Evolutionary conservation across 371 early-diverging fungal genomes (phyloP).

Genomic region (Lichtheimia corymbifera): DNA sequence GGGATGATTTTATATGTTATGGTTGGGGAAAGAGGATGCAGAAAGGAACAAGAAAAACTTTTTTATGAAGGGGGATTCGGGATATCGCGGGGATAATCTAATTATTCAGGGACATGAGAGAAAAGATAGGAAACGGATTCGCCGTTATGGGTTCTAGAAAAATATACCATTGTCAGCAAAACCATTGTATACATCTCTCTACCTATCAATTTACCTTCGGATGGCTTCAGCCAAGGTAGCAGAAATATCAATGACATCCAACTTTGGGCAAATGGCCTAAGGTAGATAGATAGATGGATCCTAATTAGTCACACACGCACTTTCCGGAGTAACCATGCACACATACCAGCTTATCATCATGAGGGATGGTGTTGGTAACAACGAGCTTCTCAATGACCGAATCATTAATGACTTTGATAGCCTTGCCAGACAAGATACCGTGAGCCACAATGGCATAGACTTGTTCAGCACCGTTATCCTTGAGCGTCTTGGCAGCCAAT

Average conservation of each 20-base stretch:
- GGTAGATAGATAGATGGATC: too few species aligned
- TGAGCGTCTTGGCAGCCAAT: conserved; percentile 88
- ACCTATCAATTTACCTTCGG: conserved; percentile 51
- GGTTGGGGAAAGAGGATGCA: too few species aligned
- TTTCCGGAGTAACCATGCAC: not conserved
- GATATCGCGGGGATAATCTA: not conserved
- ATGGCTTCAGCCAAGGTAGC: conserved; percentile 93
- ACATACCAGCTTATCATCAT: conserved; percentile 77
- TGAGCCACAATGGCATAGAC: conserved; percentile 98
- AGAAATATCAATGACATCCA: conserved; percentile 92
- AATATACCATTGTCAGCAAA: not conserved
- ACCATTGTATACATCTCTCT: not conserved
- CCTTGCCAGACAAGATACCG: conserved; percentile 91
- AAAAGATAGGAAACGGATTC: conserved; percentile 92
- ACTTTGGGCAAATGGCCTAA: conserved; percentile 78
- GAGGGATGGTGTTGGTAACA: conserved; percentile 95
- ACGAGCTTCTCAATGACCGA: conserved; percentile 83
- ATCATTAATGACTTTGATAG: conserved; percentile 86
- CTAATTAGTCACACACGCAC: conserved; percentile 2
- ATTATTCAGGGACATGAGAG: conserved; percentile 56
- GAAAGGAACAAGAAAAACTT: too few species aligned
- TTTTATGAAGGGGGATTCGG: too few species aligned
- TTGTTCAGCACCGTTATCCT: conserved; percentile 88
- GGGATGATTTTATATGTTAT: too few species aligned
- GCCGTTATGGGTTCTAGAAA: conserved; percentile 87